A percentile compares a stretch with the other conserved stretches of the same genome.
These are phyloP conservation scores for Byssochlamys sp. DNA, from an alignment of 2,329 filamentous ascomycete genomes.

Conservation along the genomic window DNA sequence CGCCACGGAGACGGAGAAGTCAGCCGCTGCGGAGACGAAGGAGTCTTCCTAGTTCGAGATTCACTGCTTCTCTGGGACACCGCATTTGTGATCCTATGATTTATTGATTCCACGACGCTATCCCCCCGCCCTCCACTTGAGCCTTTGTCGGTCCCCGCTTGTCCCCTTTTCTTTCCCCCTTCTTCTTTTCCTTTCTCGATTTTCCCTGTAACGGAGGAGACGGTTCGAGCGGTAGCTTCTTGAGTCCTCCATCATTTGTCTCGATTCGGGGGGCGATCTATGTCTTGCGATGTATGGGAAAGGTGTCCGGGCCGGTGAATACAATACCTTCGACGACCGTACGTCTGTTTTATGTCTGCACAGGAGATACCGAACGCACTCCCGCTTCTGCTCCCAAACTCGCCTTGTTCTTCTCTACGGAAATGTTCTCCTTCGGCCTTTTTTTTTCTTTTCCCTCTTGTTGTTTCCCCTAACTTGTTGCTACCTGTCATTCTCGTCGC, in stretches of 20 bases:
- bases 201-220: slow-evolving; percentile 8
- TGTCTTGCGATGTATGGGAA: slow-evolving; percentile 7
- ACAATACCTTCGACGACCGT: slow-evolving; percentile 14
- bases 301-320: slow-evolving; percentile 12
- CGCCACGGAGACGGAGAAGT: slow-evolving; percentile 21
- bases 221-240: slow-evolving; percentile 4
- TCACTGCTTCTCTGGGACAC: not conserved
- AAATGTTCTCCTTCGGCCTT: not conserved
- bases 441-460: slow-evolving; percentile 2
- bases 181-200: slow-evolving; percentile 10
- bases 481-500: not conserved
- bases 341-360: slow-evolving; percentile 8
- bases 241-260: not conserved
- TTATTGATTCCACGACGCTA: not conserved
- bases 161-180: slow-evolving; percentile 3
- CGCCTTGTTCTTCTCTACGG: slow-evolving; percentile 4
- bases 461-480: slow-evolving; percentile 1
- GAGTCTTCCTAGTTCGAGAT: slow-evolving; percentile 16
- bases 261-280: slow-evolving; percentile 2
- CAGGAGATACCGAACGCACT: slow-evolving; percentile 24
- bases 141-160: not conserved
- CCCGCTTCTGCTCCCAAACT: slow-evolving; percentile 1
- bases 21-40: slow-evolving; percentile 17
- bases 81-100: not conserved
- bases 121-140: not conserved